Conservation (phyloP, 2,329 filamentous ascomycete genomes). For the Penicillium corylophilum region DNA sequence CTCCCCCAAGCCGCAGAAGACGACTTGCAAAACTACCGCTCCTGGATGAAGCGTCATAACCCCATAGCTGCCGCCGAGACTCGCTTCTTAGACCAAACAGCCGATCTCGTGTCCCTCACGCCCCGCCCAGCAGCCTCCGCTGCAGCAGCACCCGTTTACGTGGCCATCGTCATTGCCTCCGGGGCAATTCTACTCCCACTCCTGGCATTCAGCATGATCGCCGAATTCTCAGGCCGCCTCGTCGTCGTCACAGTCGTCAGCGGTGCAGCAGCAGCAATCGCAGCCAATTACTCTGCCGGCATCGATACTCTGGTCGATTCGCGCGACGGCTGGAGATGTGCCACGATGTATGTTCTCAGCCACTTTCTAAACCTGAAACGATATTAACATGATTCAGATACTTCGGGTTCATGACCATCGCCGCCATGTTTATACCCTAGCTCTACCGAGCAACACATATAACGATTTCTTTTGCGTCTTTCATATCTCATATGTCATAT, state of each 20-base stretch:
- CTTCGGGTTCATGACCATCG: conserved; percentile 40
- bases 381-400: conserved; percentile 29
- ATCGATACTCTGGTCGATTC: conserved; percentile 38
- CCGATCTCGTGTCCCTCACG: conserved; percentile 46
- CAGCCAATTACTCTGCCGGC: conserved; percentile 37
- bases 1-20: conserved; percentile 46
- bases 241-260: conserved; percentile 57
- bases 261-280: conserved; percentile 44
- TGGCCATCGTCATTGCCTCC: conserved; percentile 49
- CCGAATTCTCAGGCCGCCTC: conserved; percentile 58
- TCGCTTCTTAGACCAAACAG: conserved; percentile 52
- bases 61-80: conserved; percentile 54
- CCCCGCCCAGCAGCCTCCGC: conserved; percentile 19
- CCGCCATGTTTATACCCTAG: conserved; percentile 40
- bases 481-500: neutral
- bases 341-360: conserved; percentile 33
- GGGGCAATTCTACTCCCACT: conserved; percentile 58
- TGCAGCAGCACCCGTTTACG: conserved; percentile 30
- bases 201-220: conserved; percentile 58
- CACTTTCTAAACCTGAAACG: neutral
- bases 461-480: neutral
- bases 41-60: conserved; percentile 53
- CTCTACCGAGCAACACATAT: neutral
- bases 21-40: conserved; percentile 53
- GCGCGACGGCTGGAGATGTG: conserved; percentile 42